phyloP scores from a whole-genome alignment of 2,329 filamentous ascomycete genomes.

The Xylaria digitata region DNA sequence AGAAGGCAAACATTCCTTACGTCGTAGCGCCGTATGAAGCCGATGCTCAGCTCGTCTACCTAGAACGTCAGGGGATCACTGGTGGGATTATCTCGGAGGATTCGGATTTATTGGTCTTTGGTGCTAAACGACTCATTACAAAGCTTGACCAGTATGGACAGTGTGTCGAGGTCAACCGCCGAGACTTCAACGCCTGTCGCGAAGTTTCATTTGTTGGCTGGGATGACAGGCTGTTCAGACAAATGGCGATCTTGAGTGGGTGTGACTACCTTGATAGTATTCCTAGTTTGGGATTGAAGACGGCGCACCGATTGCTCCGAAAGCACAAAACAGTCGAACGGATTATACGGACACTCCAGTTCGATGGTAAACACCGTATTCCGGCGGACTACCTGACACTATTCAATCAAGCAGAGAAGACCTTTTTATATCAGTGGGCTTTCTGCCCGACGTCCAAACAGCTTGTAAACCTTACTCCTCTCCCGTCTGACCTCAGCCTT shows the following conservation, averaged over 20 bases:
- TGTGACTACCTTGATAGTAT: constrained; percentile 95
- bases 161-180: constrained; percentile 89
- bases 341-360: constrained; percentile 83
- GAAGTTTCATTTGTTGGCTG: constrained; percentile 91
- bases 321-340: constrained; percentile 90
- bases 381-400: constrained; percentile 82
- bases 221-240: constrained; percentile 90
- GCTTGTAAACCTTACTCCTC: constrained; percentile 79
- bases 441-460: constrained; percentile 80
- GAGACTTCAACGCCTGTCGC: constrained; percentile 87
- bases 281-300: constrained; percentile 88
- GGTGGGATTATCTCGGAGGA: constrained; percentile 94
- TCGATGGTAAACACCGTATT: constrained; percentile 86
- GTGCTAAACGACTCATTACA: constrained; percentile 87
- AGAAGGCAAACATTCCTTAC: constrained; percentile 81
- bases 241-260: constrained; percentile 95
- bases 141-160: constrained; percentile 95
- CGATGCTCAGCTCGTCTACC: constrained; percentile 94
- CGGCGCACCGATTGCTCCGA: constrained; percentile 87
- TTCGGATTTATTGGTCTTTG: constrained; percentile 95
- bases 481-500: constrained; percentile 70
- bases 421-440: constrained; percentile 94
- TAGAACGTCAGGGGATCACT: constrained; percentile 86
- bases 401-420: constrained; percentile 89
- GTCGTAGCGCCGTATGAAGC: constrained; percentile 97